phyloP scores from a whole-genome alignment of 2,329 filamentous ascomycete genomes.

The Aspergillus sp. region DNA sequence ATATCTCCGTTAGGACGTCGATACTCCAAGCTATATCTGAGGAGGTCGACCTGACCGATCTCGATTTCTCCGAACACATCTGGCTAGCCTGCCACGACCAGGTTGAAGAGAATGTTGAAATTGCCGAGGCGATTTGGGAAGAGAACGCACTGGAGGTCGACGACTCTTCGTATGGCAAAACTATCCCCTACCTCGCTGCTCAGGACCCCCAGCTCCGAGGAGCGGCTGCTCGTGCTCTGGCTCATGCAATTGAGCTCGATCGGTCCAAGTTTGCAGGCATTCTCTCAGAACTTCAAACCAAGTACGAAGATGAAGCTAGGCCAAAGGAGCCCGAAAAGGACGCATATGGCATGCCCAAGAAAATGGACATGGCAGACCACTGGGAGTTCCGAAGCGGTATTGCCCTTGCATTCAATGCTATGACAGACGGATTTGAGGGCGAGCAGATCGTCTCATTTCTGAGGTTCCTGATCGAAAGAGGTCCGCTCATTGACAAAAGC shows the following conservation, averaged over 20 bases:
- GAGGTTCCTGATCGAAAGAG: conserved; percentile 73
- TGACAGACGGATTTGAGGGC: conserved; percentile 62
- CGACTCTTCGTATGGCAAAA: conserved; percentile 55
- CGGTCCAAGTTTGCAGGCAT: conserved; percentile 53
- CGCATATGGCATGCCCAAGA: conserved; percentile 88
- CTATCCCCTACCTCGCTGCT: conserved; percentile 71
- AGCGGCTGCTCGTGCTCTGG: conserved; percentile 72
- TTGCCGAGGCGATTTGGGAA: conserved; percentile 87
- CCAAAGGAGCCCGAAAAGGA: conserved; percentile 77
- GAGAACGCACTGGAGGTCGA: conserved; percentile 73
- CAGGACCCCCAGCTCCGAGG: conserved; percentile 73
- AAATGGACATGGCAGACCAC: conserved; percentile 75
- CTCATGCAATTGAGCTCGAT: conserved; percentile 60
- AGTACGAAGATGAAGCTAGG: conserved; percentile 72
- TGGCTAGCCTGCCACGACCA: conserved; percentile 93
- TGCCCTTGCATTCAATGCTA: conserved; percentile 74
- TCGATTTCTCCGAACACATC: conserved; percentile 78
- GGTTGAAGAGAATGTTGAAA: conserved; percentile 72
- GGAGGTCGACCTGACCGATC: conserved; percentile 83
- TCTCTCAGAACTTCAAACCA: conserved; percentile 57
- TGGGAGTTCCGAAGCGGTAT: conserved; percentile 91
- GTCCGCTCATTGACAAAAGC: conserved; percentile 78
- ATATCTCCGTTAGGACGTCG: conserved; percentile 71
- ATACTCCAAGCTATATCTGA: conserved; percentile 83
- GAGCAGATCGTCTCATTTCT: conserved; percentile 68